Conservation (phyloP, 2,329 filamentous ascomycete species). For the Anthostomella pinea region DNA sequence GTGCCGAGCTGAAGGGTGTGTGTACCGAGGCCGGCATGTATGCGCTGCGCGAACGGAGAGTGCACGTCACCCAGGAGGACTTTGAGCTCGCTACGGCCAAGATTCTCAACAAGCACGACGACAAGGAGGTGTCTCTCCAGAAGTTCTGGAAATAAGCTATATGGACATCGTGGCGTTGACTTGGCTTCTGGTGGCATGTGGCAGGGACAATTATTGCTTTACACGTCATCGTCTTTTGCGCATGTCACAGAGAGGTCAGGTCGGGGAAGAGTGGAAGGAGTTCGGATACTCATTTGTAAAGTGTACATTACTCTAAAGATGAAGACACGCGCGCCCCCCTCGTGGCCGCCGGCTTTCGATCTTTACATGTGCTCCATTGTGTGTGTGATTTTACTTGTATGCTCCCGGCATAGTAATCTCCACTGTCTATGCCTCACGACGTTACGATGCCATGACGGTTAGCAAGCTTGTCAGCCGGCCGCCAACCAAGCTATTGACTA, state of each 20-base stretch:
- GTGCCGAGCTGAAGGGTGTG: slow-evolving; percentile 96
- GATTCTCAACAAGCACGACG: slow-evolving; percentile 99
- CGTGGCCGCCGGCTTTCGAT: too few species aligned
- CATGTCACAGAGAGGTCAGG: slow-evolving; percentile 4
- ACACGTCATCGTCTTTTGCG: slow-evolving; percentile 9
- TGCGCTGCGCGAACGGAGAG: slow-evolving; percentile 87
- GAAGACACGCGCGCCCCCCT: slow-evolving; percentile 1
- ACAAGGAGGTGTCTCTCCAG: slow-evolving; percentile 89
- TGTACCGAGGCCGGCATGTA: slow-evolving; percentile 99
- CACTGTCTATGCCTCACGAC: too few species aligned
- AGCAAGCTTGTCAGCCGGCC: too few species aligned
- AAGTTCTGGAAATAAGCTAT: slow-evolving; percentile 74
- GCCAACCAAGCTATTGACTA: too few species aligned
- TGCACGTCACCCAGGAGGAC: slow-evolving; percentile 98
- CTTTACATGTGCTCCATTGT: too few species aligned
- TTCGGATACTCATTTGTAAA: slow-evolving; percentile 12
- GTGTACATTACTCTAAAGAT: slow-evolving; percentile 25
- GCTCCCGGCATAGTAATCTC: too few species aligned
- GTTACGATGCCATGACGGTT: too few species aligned
- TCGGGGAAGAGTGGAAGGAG: background rate
- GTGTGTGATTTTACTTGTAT: too few species aligned
- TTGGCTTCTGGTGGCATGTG: background rate
- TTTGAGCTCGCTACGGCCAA: slow-evolving; percentile 98
- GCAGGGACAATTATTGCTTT: slow-evolving; percentile 26
- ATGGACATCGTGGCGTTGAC: too few species aligned